phyloP scores from a whole-genome alignment of 2,329 filamentous ascomycete species.

The Dactylellina drechsleri region DNA sequence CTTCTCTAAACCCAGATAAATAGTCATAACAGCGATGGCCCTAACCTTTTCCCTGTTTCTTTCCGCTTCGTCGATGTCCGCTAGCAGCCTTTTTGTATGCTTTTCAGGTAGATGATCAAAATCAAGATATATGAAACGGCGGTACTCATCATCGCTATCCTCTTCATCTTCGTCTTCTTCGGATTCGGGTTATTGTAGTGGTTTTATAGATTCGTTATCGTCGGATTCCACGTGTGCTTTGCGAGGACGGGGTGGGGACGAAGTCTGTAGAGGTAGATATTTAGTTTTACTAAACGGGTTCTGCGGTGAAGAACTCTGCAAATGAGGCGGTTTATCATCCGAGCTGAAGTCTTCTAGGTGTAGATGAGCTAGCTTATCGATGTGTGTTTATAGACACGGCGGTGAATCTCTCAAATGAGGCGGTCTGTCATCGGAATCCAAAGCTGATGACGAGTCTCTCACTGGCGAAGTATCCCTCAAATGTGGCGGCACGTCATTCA shows the following conservation, averaged over 20 bases:
- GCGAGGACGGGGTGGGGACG: conserved; percentile 18
- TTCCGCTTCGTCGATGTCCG: conserved; percentile 46
- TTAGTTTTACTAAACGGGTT: too few relatives aligned
- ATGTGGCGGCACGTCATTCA: conserved; percentile 22
- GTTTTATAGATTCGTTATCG: conserved; percentile 4
- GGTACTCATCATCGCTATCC: conserved; percentile 32
- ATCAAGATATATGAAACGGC: conserved; percentile 33
- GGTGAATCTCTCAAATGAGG: conserved; percentile 22
- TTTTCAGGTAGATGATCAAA: conserved; percentile 38
- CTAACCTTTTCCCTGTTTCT: conserved; percentile 44
- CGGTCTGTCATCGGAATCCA: conserved; percentile 32
- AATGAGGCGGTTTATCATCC: conserved; percentile 32
- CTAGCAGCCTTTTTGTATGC: conserved; percentile 37
- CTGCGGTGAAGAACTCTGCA: conserved; percentile 26
- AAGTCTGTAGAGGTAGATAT: conserved; percentile 2
- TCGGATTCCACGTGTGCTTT: conserved; percentile 11
- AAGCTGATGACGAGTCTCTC: too few relatives aligned
- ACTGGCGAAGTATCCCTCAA: neutral
- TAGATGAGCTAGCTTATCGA: too few relatives aligned
- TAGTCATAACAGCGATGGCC: conserved; percentile 46
- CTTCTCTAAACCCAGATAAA: conserved; percentile 36
- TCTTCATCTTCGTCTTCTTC: conserved; percentile 4
- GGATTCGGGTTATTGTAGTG: conserved; percentile 2
- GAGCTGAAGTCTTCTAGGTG: neutral
- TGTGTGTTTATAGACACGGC: too few relatives aligned